Base-by-base conservation (phyloP, 208 protist species). In the Wallacemonas rigidus region DNA sequence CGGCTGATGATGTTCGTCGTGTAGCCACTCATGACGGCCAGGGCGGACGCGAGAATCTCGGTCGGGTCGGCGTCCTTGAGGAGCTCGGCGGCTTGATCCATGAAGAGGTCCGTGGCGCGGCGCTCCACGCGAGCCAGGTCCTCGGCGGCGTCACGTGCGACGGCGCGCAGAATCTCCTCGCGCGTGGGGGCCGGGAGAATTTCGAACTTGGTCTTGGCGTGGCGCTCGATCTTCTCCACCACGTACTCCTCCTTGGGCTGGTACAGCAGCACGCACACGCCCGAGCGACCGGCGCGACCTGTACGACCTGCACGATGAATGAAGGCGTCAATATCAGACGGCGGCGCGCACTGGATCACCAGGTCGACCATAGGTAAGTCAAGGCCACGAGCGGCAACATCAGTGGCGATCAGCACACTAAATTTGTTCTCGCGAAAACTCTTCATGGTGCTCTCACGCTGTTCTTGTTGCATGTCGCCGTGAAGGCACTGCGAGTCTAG, bases 291-390 rank as follows among this genome's bases (percentile, higher is more conserved):
- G 15, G 97, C 98, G 64, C 98, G 88, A 17, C 98, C 98, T 0
- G 98, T 99, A 73, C 98, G 82, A 12, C 98, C 98, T 47, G 92
- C 92, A 45, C 98, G 88, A 86, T 99, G 98, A 57, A 99, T 94
- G 76, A 99, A 99, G 63, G 88, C 86, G 70, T 99, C 97, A 58
- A 95, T 93, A 58, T 97, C 91, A 17, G 69, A 75, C 40, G 93
- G 93, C 12, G 89, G 89, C 0, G 85, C 88, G 54, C 88, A 95
- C 70, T 97, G 89, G 56, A 97, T 95, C 12, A 97, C 93, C 26
- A 97, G 79, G 69, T 97, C 93, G 17, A 97, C 90, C 88, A 94
- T 93, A 3, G 88, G 88, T 47, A 97, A 68, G 77, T 95, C 93
- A 0, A 94, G 76, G 9, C 93, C 93, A 68, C 95, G 88, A 7